phyloP scores from a whole-genome alignment of 106 monocot species.

The Gastrodia elata region DNA sequence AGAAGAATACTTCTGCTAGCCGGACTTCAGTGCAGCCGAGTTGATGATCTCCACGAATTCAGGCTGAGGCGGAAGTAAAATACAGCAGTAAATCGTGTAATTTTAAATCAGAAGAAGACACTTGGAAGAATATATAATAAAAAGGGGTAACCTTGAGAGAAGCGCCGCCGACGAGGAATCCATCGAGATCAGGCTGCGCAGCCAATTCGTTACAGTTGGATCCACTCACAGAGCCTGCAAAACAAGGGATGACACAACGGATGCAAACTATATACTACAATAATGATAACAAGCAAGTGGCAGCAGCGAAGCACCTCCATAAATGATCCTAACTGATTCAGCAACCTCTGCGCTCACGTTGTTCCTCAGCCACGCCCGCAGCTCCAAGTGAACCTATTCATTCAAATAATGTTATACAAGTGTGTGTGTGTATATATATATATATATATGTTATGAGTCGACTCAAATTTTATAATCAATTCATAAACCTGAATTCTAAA shows the following conservation, averaged over 20 bases:
- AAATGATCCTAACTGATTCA: conserved; percentile 41
- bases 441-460: too few relatives aligned
- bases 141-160: conserved; percentile 49
- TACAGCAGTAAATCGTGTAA: not conserved
- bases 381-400: conserved; percentile 38
- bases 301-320: conserved; percentile 41
- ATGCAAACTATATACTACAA: not conserved
- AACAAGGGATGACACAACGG: not conserved
- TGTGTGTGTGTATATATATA: too few relatives aligned
- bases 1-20: not conserved
- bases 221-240: conserved; percentile 69
- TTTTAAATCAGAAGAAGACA: not conserved
- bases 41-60: conserved; percentile 88
- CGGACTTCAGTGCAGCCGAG: conserved; percentile 49
- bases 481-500: too few relatives aligned
- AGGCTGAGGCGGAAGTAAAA: conserved; percentile 28
- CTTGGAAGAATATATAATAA: not conserved
- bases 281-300: not conserved
- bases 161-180: conserved; percentile 81
- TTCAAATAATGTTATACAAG: too few relatives aligned
- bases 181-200: conserved; percentile 61
- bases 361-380: conserved; percentile 42
- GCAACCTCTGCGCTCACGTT: conserved; percentile 51
- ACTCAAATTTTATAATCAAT: too few relatives aligned
- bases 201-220: conserved; percentile 59